Base-by-base conservation (phyloP, 371 early-diverging fungal species). In the Zopfochytrium polystomum region DNA sequence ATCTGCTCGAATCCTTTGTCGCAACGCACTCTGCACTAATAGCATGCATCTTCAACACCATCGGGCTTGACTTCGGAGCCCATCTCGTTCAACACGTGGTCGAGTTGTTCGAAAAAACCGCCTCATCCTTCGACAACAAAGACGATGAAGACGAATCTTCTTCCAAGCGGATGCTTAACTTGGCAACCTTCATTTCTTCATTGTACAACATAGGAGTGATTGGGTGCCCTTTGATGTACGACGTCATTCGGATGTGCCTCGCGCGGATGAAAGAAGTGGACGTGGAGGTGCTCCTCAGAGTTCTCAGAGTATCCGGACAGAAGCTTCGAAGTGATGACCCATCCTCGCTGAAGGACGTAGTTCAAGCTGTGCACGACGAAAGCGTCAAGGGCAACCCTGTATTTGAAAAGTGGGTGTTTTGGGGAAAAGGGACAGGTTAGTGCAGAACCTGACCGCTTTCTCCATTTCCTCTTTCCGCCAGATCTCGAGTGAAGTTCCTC, bases 281-380 rank as follows among this genome's bases (percentile, higher is more conserved):
- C 61, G 90, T 94, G 0, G 97, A 96, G 68, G 77, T 94, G 2
- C 78, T 96, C 48, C 78, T 95, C 27, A 86, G 85, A 65, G 71
- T 95, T 38, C 78, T 96, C 35, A 87, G 83, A 84, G 88, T 89
- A 27, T 84, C 85, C 54, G 98, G 98, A n/a, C 74, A 80, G 48
- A 88, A 92, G 66, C 77, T 97, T 55, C 84, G 96, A 47, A 77
- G 84, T 34, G 98, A 97, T 72, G 96, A 95, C 68, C 96, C 98
- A 13, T 71, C 84, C 15, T 81, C 91, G 6, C 77, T 97, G 58
- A 92, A 92, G 71, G 88, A 89, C 52, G 88, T 93, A 50, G 86
- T 93, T 47, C 80, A 85, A 58, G 76, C 81, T 43, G 83, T 92
- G 42, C 85, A 88, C 60, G 76, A 73, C 32, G 80, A 77, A 60